Base-by-base conservation (phyloP, 352 stramenopile species). In the Globisporangium okanoganense region DNA sequence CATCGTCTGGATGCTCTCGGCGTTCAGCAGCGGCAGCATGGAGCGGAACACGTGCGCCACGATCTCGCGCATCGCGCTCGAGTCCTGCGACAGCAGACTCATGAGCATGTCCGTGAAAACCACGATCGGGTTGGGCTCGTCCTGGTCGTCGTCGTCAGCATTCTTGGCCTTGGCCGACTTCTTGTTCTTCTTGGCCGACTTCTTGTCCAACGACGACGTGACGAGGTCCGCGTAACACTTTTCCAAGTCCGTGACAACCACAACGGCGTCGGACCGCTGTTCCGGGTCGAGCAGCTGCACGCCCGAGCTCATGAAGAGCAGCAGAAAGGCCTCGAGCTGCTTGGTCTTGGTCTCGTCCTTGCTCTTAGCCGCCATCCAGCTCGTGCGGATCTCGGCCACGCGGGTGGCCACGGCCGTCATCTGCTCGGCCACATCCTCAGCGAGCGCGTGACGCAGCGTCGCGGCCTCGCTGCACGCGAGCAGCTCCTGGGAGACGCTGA, bases 21-120 rank as follows among this genome's bases (percentile, higher is more conserved):
- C 60, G 25, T 75, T 89, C 24, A 94, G 67, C 41, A 93, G 69
- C 35, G 82, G 78, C 59, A 90, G 67, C 50, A 95, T 64, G 45
- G 73, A 86, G 16, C 78, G 77, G 73, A 95, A 95, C 13, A 87
- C 86, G 61, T 92, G 78, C 18, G 70, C 85, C 20, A 95, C 86
- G 31, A 95, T 89, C 31, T 92, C 85, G 54, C 86, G 86, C 70
- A 95, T 75, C 36, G 84, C 82, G 55, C 82, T 90, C 61, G 86
- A 95, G 61, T 93, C 79, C 55, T 92, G 82, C 25, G 86, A 81
- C 38, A 95, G 69, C 65, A 94, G 63, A 75, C 82, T 90, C 70
- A 95, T 62, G 48, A 95, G 65, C 73, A 94, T 63, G 68, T 95
- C 86, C 14, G 79, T 91, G 14, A 95, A 71, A 63, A 95, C 86